Conservation (phyloP, 225 moss, liverwort and hornwort genomes). For the Polytrichum formosum region DNA sequence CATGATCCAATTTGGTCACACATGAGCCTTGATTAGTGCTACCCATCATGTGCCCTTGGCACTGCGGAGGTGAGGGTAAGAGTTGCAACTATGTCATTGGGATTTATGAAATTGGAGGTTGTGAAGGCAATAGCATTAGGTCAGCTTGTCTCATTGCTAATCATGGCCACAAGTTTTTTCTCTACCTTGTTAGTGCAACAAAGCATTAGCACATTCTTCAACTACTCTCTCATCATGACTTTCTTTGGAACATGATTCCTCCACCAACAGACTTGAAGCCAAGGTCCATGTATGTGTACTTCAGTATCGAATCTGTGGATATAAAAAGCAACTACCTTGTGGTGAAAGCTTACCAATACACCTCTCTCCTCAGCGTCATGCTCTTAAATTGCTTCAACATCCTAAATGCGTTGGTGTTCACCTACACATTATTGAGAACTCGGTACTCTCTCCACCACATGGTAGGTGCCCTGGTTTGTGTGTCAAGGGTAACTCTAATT, state of each 20-base stretch:
- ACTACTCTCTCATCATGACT: conserved; percentile 31
- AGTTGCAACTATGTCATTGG: not conserved
- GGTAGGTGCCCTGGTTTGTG: conserved; percentile 38
- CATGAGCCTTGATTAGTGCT: too few relatives aligned
- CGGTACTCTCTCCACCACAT: conserved; percentile 40
- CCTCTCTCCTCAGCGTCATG: conserved; percentile 57
- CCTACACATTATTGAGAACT: conserved; percentile 36
- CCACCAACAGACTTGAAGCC: not conserved
- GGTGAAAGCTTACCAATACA: conserved; percentile 44
- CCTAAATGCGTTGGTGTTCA: conserved; percentile 45
- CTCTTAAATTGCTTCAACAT: conserved; percentile 54
- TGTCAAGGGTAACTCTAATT: conserved; percentile 38
- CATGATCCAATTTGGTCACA: too few relatives aligned
- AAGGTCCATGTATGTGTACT: conserved; percentile 31
- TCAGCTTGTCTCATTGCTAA: conserved; percentile 40
- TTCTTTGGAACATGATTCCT: conserved; percentile 33
- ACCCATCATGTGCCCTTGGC: too few relatives aligned
- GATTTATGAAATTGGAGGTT: not conserved
- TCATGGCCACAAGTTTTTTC: conserved; percentile 28
- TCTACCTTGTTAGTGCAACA: conserved; percentile 26
- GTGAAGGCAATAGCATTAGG: conserved; percentile 32
- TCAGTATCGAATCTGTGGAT: conserved; percentile 43
- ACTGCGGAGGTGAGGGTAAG: not conserved
- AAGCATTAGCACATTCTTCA: conserved; percentile 38
- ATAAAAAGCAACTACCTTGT: conserved; percentile 54